phyloP scores from a whole-genome alignment of 176 grass and related monocot species.

The Pontederia paniculata region DNA sequence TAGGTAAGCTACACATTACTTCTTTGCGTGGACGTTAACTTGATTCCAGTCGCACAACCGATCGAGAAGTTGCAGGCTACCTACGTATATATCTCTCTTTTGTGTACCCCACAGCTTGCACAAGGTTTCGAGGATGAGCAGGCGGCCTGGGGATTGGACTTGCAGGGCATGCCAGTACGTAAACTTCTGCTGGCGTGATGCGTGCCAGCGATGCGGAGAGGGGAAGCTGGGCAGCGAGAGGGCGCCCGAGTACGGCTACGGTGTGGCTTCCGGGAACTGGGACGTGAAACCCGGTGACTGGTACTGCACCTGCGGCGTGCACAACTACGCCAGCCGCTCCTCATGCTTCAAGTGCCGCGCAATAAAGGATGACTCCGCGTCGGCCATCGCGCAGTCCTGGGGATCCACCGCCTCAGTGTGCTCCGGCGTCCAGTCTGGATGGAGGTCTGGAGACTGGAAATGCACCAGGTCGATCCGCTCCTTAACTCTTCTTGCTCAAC shows the following conservation, averaged over 20 bases:
- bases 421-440: constrained; percentile 22
- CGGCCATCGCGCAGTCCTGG: constrained; percentile 58
- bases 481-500: neutral
- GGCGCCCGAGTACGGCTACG: constrained; percentile 18
- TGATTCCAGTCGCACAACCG: no score
- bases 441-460: constrained; percentile 88
- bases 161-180: constrained; percentile 73
- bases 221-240: constrained; percentile 44
- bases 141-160: constrained; percentile 96
- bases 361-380: constrained; percentile 45
- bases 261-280: constrained; percentile 26
- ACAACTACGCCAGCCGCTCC: constrained; percentile 67
- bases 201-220: constrained; percentile 71
- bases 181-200: constrained; percentile 85
- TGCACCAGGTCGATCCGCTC: constrained; percentile 43
- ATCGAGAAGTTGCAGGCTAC: no score
- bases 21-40: no score
- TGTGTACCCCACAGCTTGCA: no score
- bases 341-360: constrained; percentile 82
- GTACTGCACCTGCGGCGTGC: constrained; percentile 63
- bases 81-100: no score
- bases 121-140: constrained; percentile 15
- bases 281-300: constrained; percentile 91
- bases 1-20: no score
- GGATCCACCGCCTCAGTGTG: constrained; percentile 27